Percentiles rank a stretch among this genome's conserved stretches.
phyloP scores from a whole-genome alignment of 129 eudicot species.

The Flaveria bidentis region DNA sequence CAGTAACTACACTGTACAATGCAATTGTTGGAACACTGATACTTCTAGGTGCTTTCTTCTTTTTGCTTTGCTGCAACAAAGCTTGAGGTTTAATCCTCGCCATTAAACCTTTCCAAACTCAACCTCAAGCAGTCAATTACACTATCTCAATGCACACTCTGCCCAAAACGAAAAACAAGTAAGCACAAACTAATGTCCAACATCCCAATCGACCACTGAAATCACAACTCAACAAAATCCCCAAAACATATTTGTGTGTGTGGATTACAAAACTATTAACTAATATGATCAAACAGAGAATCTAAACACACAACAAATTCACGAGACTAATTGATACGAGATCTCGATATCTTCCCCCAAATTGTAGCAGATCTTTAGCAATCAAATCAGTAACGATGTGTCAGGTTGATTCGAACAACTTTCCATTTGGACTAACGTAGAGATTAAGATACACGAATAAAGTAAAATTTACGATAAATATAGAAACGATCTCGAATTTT shows the following conservation, averaged over 20 bases:
- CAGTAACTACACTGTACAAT: constrained; percentile 52
- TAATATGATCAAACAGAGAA: not conserved
- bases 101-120: constrained; percentile 46
- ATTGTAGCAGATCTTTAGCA: constrained; percentile 20
- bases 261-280: not conserved
- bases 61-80: constrained; percentile 93
- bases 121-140: constrained; percentile 13
- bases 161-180: constrained; percentile 15
- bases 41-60: constrained; percentile 92
- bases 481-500: constrained; percentile 11
- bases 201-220: not conserved
- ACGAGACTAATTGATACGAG: not conserved
- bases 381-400: constrained; percentile 1
- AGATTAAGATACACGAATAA: not conserved
- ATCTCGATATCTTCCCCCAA: not conserved
- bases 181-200: not conserved
- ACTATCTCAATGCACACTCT: constrained; percentile 18
- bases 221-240: not conserved
- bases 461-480: not conserved
- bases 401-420: not conserved
- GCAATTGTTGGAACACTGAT: constrained; percentile 61
- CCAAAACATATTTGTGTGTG: constrained; percentile 1
- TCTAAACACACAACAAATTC: not conserved
- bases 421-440: not conserved
- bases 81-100: constrained; percentile 98